These are phyloP conservation scores for Xylaria sp. DNA, from an alignment of 2,329 filamentous ascomycete species.

Conservation along the genomic window DNA sequence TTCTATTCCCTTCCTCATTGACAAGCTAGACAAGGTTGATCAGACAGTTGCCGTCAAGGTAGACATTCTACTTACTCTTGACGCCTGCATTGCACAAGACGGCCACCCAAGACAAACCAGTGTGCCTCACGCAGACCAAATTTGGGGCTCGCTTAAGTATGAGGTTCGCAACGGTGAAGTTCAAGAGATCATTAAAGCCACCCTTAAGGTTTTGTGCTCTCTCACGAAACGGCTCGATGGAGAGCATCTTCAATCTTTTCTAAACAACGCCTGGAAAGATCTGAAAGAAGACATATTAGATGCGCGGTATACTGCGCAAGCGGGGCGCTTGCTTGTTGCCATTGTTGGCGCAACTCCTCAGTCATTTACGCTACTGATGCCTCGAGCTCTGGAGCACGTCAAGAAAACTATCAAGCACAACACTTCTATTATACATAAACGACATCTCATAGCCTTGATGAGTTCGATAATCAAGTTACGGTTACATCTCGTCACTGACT, in stretches of 20 bases:
- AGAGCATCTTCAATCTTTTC: slow-evolving; percentile 59
- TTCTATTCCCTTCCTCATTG: slow-evolving; percentile 65
- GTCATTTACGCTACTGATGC: slow-evolving; percentile 61
- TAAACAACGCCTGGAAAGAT: slow-evolving; percentile 63
- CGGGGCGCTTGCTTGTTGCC: slow-evolving; percentile 64
- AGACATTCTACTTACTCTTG: slow-evolving; percentile 67
- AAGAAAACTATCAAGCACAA: slow-evolving; percentile 63
- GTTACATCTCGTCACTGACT: slow-evolving; percentile 39
- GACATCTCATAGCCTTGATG: slow-evolving; percentile 63
- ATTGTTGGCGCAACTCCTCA: slow-evolving; percentile 61
- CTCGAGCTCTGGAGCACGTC: slow-evolving; percentile 59
- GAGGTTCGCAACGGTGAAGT: slow-evolving; percentile 71
- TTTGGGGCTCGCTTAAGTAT: slow-evolving; percentile 72
- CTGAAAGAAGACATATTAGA: slow-evolving; percentile 65
- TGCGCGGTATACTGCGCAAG: slow-evolving; percentile 62
- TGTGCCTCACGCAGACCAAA: slow-evolving; percentile 60
- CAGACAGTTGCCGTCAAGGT: slow-evolving; percentile 70
- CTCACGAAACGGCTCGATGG: slow-evolving; percentile 60
- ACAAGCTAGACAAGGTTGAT: slow-evolving; percentile 69
- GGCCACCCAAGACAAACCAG: slow-evolving; percentile 59
- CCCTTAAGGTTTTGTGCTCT: slow-evolving; percentile 64
- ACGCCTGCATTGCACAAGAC: slow-evolving; percentile 64
- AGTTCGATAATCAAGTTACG: slow-evolving; percentile 58
- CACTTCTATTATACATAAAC: slow-evolving; percentile 62
- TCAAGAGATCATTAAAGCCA: slow-evolving; percentile 67